Evolutionary conservation across 2,329 filamentous ascomycete species (phyloP), one percentile per base, ranked within the genome.

Genomic region (Uncinocarpus reesii): DNA sequence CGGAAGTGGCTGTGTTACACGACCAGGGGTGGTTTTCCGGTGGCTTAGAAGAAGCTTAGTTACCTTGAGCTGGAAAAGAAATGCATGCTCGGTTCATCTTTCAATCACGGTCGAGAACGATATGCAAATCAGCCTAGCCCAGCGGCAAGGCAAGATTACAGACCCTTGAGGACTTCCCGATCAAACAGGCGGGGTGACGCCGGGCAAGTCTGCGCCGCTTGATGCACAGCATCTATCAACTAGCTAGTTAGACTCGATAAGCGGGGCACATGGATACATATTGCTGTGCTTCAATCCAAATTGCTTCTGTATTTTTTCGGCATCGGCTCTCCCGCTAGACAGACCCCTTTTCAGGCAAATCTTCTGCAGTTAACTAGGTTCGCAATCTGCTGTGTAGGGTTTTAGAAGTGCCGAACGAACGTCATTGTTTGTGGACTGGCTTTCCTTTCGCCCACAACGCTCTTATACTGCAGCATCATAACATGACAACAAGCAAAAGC

Each of bases 1-100:
- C 37, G 34, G 42, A 45, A 36, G 42, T 45, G 42, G 42, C 42
- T 45, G 28, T 45, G 42, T 10, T 20, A 23, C 16, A n/a, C n/a
- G n/a, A n/a, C n/a, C n/a, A 4, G 1, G 23, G 23, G 7, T n/a
- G 24, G 34, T n/a, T 18, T 24, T 16, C 29, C 11, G 32, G 28
- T 34, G 28, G 41, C 29, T 34, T 15, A 6, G 13, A 6, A 37
- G 4, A 23, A 20, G 20, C 7, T n/a, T n/a, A n/a, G n/a, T n/a
- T n/a, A n/a, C n/a, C n/a, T n/a, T n/a, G n/a, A n/a, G n/a, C n/a
- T n/a, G n/a, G n/a, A n/a, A n/a, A n/a, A n/a, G n/a, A n/a, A n/a
- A n/a, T n/a, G n/a, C n/a, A n/a, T n/a, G n/a, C n/a, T n/a, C n/a
- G 13, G 7, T 23, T 43, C 28, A 43, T 34, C 18, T n/a, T n/a